Evolutionary conservation across 257 asterid genomes (phyloP).

Genomic region (Solanum gandarillasii): DNA sequence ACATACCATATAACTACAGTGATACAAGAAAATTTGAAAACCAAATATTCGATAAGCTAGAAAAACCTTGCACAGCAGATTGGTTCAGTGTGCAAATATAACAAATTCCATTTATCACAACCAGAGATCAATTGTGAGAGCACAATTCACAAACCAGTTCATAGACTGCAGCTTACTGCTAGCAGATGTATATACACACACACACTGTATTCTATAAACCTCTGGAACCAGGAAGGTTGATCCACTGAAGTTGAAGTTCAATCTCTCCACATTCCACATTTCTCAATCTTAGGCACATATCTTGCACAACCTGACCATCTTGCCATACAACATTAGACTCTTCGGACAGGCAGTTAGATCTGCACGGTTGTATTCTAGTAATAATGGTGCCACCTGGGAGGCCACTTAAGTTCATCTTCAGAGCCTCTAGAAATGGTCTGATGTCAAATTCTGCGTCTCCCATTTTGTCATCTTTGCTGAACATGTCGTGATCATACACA

Average conservation of each 20-base stretch:
- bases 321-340: conserved; percentile 23
- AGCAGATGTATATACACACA: neutral
- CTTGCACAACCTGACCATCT: conserved; percentile 27
- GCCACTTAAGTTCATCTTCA: conserved; percentile 22
- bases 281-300: conserved; percentile 32
- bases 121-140: neutral
- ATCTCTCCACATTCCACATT: conserved; percentile 43
- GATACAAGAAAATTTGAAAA: neutral
- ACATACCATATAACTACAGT: neutral
- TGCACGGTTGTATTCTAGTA: conserved; percentile 16
- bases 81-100: neutral
- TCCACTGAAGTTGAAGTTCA: conserved; percentile 40
- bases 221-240: conserved; percentile 31
- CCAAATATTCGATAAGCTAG: neutral
- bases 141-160: neutral
- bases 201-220: conserved; percentile 9
- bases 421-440: conserved; percentile 24
- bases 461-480: conserved; percentile 41
- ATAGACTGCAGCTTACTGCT: neutral
- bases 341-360: conserved; percentile 31
- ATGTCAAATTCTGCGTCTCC: conserved; percentile 41
- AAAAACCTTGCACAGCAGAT: neutral
- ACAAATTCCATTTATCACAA: neutral
- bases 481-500: conserved; percentile 37
- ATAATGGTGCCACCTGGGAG: conserved; percentile 30